Conservation (phyloP, 495 filamentous ascomycete species). For the Xylaria venustula region DNA sequence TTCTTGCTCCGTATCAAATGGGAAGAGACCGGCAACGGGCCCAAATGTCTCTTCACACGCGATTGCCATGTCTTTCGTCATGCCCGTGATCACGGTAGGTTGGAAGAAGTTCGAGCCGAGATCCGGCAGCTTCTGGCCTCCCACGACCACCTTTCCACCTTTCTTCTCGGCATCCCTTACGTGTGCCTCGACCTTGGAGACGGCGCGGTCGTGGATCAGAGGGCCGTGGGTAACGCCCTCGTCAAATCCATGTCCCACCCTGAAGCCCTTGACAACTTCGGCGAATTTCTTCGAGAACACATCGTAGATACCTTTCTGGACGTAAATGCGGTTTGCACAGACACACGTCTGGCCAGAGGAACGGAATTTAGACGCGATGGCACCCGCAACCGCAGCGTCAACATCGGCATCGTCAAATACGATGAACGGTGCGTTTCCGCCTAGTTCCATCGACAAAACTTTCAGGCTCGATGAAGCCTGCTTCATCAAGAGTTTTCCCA, state of each 20-base stretch:
- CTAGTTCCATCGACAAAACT: slow-evolving; percentile 83
- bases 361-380: slow-evolving; percentile 78
- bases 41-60: slow-evolving; percentile 86
- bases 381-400: slow-evolving; percentile 71
- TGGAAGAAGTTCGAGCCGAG: slow-evolving; percentile 76
- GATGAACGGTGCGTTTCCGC: slow-evolving; percentile 91
- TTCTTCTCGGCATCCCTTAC: slow-evolving; percentile 73
- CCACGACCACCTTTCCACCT: slow-evolving; percentile 68
- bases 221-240: slow-evolving; percentile 75
- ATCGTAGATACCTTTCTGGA: slow-evolving; percentile 78
- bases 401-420: slow-evolving; percentile 90
- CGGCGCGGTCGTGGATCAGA: slow-evolving; percentile 73
- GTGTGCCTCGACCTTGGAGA: slow-evolving; percentile 74
- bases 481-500: slow-evolving; percentile 87
- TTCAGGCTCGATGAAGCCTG: slow-evolving; percentile 80
- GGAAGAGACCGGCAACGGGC: slow-evolving; percentile 79
- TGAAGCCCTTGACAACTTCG: slow-evolving; percentile 73
- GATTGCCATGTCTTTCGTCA: slow-evolving; percentile 76
- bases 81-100: slow-evolving; percentile 77
- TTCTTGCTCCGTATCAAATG: slow-evolving; percentile 79
- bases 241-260: slow-evolving; percentile 73
- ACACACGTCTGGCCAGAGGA: slow-evolving; percentile 89
- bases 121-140: slow-evolving; percentile 64
- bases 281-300: slow-evolving; percentile 68
- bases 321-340: slow-evolving; percentile 82